Evolutionary conservation across 1,284 basidiomycete genomes (phyloP).

Genomic region (Thecaphora thlaspeos): DNA sequence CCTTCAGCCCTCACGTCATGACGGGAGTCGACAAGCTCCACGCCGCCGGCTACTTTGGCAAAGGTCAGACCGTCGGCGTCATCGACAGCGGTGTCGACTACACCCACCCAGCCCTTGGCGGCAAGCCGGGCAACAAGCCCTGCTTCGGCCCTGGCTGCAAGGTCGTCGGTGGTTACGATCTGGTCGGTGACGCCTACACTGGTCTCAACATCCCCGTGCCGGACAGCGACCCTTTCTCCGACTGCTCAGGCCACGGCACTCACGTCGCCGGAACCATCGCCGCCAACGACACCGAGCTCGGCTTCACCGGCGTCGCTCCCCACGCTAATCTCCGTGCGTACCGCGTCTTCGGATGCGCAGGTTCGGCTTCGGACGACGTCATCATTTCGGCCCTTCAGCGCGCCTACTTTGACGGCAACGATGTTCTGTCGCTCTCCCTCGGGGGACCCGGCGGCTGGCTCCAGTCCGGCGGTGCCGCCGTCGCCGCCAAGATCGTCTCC

Average conservation of each 20-base stretch:
- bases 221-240: conserved; percentile 58
- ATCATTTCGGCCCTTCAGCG: conserved; percentile 57
- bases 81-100: conserved; percentile 64
- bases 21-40: conserved; percentile 63
- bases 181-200: conserved; percentile 57
- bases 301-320: conserved; percentile 44
- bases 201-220: conserved; percentile 55
- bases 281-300: conserved; percentile 60
- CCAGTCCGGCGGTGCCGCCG: conserved; percentile 23
- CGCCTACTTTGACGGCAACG: conserved; percentile 54
- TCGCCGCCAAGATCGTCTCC: conserved; percentile 22
- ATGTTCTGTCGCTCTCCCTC: conserved; percentile 68
- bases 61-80: conserved; percentile 64
- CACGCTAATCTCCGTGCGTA: conserved; percentile 54
- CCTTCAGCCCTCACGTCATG: conserved; percentile 43
- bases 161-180: conserved; percentile 34
- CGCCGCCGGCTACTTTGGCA: conserved; percentile 62
- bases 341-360: conserved; percentile 59
- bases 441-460: conserved; percentile 60
- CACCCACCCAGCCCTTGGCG: conserved; percentile 67
- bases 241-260: conserved; percentile 60
- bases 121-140: conserved; percentile 34
- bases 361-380: conserved; percentile 53
- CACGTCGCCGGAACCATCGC: conserved; percentile 70
- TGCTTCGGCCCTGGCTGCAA: conserved; percentile 42